Base-by-base conservation (phyloP, 805 yeast genomes). In the Kluyveromyces lactis region DNA sequence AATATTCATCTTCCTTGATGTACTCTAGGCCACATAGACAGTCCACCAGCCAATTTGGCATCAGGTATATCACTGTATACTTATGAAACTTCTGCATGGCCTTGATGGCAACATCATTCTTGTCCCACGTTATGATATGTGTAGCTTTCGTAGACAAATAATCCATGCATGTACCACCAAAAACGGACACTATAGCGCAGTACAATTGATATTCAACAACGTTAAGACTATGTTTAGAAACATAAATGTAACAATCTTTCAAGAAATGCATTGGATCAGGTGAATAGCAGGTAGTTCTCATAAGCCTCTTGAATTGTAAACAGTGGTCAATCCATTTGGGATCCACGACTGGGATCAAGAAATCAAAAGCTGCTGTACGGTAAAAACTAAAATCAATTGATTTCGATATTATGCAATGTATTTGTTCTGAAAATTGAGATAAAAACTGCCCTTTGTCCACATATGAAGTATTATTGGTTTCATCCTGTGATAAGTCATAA, bases 31-130 rank as follows among this genome's bases (percentile, higher is more conserved):
- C 54, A 39, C 71, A 74, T 44, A 84, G 64, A 52, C 89, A 81
- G 42, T 75, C 82, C 38, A 79, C 79, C 11, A 89, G 60, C 96
- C 95, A 90, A 16, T 77, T 74, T 0, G 95, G 94, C 3, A 72
- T 65, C 3, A 89, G 92, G 12, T 79, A 69, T 36, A 72, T 68
- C 26, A 82, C 78, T 26, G 66, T 56, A 27, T 66, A 57, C 4
- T 56, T 35, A 1, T 62, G 63, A 18, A 60, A 58, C 23, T 63
- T 51, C 34, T 71, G 61, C 2, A 68, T 64, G 1, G 84, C 86
- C 18, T 73, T 66, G 28, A 76, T 67, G 34, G 79, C 73, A 42
- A 77, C 77, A 39, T 77, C 83, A 40, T 76, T 73, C 3, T 73
- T 53, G 45, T 73, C 75, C 4, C 59, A 53, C 0, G 90, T 73